These are phyloP conservation scores for Kodamaea neixiangensis DNA, from an alignment of 805 yeast species.

Conservation along the genomic window DNA sequence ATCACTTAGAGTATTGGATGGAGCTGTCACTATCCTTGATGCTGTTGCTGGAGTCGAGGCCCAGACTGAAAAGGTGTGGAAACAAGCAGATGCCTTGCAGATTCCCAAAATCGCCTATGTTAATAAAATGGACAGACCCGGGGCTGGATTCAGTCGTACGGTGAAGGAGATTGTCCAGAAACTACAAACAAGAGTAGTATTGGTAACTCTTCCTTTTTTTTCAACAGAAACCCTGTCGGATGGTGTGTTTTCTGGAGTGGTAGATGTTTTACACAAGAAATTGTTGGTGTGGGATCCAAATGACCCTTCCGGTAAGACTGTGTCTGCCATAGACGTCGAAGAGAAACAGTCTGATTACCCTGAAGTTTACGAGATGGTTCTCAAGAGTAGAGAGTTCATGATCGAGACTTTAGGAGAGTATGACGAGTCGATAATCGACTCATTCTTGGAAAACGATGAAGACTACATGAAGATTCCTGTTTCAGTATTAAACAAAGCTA, in stretches of 20 bases:
- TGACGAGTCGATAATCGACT: constrained; percentile 76
- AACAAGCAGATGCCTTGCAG: constrained; percentile 64
- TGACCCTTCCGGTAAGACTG: constrained; percentile 51
- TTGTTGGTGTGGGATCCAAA: constrained; percentile 51
- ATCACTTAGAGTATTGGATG: constrained; percentile 88
- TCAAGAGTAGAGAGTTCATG: constrained; percentile 66
- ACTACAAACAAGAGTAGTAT: constrained; percentile 69
- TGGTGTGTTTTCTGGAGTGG: constrained; percentile 60
- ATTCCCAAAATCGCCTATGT: constrained; percentile 82
- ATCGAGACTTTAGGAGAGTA: constrained; percentile 83
- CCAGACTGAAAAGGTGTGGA: constrained; percentile 97
- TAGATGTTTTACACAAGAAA: constrained; percentile 71
- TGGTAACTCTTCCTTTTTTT: constrained; percentile 80
- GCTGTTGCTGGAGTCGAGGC: constrained; percentile 99
- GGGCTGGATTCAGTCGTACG: constrained; percentile 92
- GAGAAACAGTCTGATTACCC: constrained; percentile 25
- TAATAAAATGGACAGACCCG: constrained; percentile 95
- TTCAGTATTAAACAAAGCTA: constrained; percentile 53
- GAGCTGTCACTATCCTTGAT: constrained; percentile 89
- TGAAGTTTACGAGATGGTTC: constrained; percentile 47
- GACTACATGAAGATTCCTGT: constrained; percentile 69
- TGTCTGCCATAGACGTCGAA: constrained; percentile 41
- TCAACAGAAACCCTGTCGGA: constrained; percentile 32
- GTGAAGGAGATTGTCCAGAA: constrained; percentile 80
- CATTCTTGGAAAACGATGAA: constrained; percentile 69